Percentiles rank a stretch among this genome's conserved stretches.
phyloP scores from a whole-genome alignment of 306 rosid species.

The Inga oerstediana region DNA sequence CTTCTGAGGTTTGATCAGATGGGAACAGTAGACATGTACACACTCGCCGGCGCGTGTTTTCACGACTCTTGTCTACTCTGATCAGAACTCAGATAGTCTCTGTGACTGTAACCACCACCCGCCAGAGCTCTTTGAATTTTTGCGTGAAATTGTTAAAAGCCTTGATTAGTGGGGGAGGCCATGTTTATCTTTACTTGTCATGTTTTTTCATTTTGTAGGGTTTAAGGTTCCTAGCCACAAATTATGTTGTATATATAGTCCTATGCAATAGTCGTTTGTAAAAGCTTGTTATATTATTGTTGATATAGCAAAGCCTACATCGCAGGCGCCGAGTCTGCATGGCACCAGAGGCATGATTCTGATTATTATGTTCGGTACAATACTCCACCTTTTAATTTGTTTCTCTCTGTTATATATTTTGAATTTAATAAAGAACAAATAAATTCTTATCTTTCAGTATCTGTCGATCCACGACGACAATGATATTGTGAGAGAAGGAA shows the following conservation, averaged over 20 bases:
- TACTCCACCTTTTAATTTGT: background rate
- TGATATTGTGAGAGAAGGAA: background rate
- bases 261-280: background rate
- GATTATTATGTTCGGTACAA: background rate
- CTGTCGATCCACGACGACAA: background rate
- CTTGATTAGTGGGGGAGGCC: background rate
- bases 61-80: background rate
- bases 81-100: background rate
- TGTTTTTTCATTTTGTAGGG: background rate
- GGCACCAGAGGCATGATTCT: background rate
- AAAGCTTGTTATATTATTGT: background rate
- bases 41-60: background rate
- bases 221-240: background rate
- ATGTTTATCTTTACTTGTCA: slow-evolving; percentile 7
- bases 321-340: slow-evolving; percentile 1
- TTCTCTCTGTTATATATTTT: background rate
- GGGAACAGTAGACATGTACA: background rate
- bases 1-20: slow-evolving; percentile 24
- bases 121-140: background rate
- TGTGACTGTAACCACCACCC: background rate
- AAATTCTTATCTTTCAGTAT: background rate
- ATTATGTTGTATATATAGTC: background rate
- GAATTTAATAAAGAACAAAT: background rate
- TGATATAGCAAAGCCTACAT: background rate
- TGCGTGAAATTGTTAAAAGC: slow-evolving; percentile 25